These are phyloP conservation scores for Psilocybe tampanensis DNA, from an alignment of 768 basidiomycete species.

Conservation along the genomic window DNA sequence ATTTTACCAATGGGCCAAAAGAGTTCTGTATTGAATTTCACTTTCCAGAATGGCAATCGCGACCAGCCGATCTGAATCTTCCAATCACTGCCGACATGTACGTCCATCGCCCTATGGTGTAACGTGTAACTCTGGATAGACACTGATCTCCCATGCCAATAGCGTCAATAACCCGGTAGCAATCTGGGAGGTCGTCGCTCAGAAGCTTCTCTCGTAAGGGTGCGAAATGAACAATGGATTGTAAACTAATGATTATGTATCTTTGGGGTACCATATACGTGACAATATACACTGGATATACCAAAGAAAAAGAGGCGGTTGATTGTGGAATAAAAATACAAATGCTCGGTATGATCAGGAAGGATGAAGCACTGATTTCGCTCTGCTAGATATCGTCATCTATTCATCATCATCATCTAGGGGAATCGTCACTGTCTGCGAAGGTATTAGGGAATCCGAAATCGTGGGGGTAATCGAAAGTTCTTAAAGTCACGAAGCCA, in stretches of 20 bases:
- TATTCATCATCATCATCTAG: background rate
- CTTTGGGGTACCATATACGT: background rate
- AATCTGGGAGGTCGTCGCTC: conserved; percentile 55
- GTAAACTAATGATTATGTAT: background rate
- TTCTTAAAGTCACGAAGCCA: background rate
- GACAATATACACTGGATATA: background rate
- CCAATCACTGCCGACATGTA: conserved; percentile 52
- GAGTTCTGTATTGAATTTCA: background rate
- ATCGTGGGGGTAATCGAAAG: background rate
- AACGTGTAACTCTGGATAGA: background rate
- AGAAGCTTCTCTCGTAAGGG: conserved; percentile 19
- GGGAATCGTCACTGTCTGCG: background rate
- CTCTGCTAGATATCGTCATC: background rate
- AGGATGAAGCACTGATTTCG: background rate
- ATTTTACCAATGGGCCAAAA: background rate
- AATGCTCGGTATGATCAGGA: background rate
- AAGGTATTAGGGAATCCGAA: background rate
- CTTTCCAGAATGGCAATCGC: conserved; percentile 58
- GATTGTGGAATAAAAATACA: conserved; percentile 2
- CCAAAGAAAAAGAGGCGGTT: background rate
- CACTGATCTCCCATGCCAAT: background rate
- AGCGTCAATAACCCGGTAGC: conserved; percentile 61
- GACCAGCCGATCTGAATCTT: conserved; percentile 54
- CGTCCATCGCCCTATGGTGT: conserved; percentile 25
- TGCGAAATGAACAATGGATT: background rate